Evolutionary conservation across 805 yeast genomes (phyloP), one percentile per base, ranked within the genome.

Genomic region (Citeromyces matritensis): DNA sequence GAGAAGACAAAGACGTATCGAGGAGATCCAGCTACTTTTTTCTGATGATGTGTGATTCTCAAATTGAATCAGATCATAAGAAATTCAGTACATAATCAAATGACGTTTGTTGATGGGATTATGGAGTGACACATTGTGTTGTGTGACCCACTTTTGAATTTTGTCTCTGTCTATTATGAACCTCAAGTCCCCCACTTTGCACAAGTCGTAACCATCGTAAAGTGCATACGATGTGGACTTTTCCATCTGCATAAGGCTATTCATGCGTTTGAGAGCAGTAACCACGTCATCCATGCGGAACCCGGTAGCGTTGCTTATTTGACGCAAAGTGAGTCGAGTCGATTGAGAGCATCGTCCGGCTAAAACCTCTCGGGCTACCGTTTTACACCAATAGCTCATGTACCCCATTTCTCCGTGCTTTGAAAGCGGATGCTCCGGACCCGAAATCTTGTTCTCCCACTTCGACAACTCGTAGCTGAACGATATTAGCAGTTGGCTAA

Each of bases 401-500:
- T 85, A 91, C 5, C 86, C 69, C 7, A 69, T 55, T 32, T 65
- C 62, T 0, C 98, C 98, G 51, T 74, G 80, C 0, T 78, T 76
- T 5, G 94, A 80, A 7, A 91, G 55, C 1, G 98, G 98, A 39
- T 73, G 66, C 48, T 91, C 98, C 0, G 98, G 98, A 0, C 96
- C 94, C 37, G 95, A 84, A 2, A 69, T 51, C 13, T 58, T 42
- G 21, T 69, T 72, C 27, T 80, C 81, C 10, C 63, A 65, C 26
- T 69, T 57, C 0, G 95, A 83, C 13, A 86, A 49, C 21, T 65
- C 73, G 46, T 88, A 91, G 25, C 93, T 82, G 41, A 84, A 81
- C 37, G 83, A 83, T 10, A 91, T 82, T 26, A 91, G 49, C 8
- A 83, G 57, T 4, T 83, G 72, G 0, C 97, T 98, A 15, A 86